Percentiles rank a stretch among this genome's conserved stretches.
Evolutionary conservation across 2,329 filamentous ascomycete genomes (phyloP).

Genomic region (Talaromyces islandicus): DNA sequence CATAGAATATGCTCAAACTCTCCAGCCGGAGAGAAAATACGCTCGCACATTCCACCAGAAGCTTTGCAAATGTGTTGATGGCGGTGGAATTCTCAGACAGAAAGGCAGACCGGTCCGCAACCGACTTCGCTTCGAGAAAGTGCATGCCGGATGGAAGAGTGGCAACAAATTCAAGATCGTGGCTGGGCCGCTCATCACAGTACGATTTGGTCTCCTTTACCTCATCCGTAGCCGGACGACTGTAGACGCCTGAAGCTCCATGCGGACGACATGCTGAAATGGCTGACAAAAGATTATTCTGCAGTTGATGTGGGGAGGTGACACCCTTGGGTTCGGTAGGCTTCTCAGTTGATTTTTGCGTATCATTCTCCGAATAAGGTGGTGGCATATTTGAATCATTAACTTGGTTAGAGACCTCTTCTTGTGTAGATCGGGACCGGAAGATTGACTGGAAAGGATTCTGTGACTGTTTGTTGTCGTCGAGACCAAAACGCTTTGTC

Average conservation of each 20-base stretch:
- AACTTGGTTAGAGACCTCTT: constrained; percentile 14
- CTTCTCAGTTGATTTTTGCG: constrained; percentile 18
- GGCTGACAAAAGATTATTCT: constrained; percentile 60
- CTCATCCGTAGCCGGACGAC: constrained; percentile 61
- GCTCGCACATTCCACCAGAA: constrained; percentile 63
- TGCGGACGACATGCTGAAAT: constrained; percentile 73
- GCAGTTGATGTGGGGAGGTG: constrained; percentile 35
- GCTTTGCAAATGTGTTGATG: constrained; percentile 62
- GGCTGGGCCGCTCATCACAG: constrained; percentile 70
- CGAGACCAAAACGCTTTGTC: constrained; percentile 62
- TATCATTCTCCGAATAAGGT: constrained; percentile 33
- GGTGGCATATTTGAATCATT: constrained; percentile 26
- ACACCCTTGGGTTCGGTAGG: constrained; percentile 26
- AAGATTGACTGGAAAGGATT: constrained; percentile 25
- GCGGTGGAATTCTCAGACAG: constrained; percentile 54
- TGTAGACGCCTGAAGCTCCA: constrained; percentile 67
- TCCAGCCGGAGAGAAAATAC: constrained; percentile 66
- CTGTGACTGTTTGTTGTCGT: constrained; percentile 26
- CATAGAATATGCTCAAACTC: constrained; percentile 81
- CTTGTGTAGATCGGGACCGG: constrained; percentile 18
- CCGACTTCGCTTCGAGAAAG: constrained; percentile 60
- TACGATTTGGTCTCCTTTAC: constrained; percentile 81
- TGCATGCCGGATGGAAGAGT: constrained; percentile 67
- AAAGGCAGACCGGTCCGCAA: constrained; percentile 51
- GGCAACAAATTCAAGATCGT: constrained; percentile 66